phyloP scores from a whole-genome alignment of 768 basidiomycete species.

The Boletus edulis region DNA sequence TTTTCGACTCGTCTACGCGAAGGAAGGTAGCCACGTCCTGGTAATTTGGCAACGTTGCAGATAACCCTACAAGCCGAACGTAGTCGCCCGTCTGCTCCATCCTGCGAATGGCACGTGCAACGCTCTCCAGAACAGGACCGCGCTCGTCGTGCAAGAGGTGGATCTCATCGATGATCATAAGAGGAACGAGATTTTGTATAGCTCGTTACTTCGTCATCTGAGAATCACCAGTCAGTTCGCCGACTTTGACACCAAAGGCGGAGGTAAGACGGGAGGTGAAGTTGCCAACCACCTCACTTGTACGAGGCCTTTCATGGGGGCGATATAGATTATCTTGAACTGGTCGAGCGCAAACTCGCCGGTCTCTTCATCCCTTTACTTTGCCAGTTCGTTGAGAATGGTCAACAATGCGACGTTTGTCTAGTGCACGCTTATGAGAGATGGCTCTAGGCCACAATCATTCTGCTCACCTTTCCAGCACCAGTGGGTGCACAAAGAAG shows the following conservation, averaged over 20 bases:
- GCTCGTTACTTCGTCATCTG: conserved; percentile 95
- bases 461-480: conserved; percentile 38
- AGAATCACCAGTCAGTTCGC: conserved; percentile 94
- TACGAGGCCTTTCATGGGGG: conserved; percentile 98
- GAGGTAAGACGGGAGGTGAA: conserved; percentile 71
- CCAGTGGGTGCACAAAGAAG: conserved; percentile 97
- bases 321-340: conserved; percentile 67
- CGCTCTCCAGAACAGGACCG: conserved; percentile 91
- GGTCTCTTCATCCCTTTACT: conserved; percentile 80
- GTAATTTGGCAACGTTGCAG: conserved; percentile 97
- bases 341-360: conserved; percentile 65
- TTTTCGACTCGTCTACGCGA: conserved; percentile 86
- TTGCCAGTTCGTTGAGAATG: conserved; percentile 86
- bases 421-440: conserved; percentile 39
- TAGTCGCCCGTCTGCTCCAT: conserved; percentile 95
- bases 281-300: conserved; percentile 98
- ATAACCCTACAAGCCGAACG: conserved; percentile 91
- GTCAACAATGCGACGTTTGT: conserved; percentile 98
- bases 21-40: conserved; percentile 97
- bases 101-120: conserved; percentile 85
- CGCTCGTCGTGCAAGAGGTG: conserved; percentile 97
- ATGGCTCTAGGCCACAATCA: not conserved
- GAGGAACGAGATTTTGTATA: conserved; percentile 97
- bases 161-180: conserved; percentile 98
- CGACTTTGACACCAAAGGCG: conserved; percentile 76